Evolutionary conservation across 805 yeast genomes (phyloP), one percentile per base, ranked within the genome.

Genomic region (Myxozyma sirexii): DNA sequence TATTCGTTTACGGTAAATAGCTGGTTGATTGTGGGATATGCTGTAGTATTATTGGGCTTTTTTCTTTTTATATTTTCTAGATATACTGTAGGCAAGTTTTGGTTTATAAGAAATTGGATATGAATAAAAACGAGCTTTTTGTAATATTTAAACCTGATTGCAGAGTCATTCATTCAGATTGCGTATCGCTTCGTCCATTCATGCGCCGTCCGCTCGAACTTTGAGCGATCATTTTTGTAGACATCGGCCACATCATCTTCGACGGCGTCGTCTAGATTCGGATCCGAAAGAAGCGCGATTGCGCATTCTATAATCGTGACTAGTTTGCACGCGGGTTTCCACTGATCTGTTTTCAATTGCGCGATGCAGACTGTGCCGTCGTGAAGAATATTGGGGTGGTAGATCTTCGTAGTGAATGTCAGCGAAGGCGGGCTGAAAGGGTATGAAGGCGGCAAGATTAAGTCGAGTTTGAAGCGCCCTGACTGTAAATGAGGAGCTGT

Each of bases 281-380:
- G 96, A 74, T 89, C 96, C 26, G 93, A 87, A 69, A 89, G 82
- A 70, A 89, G 78, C 7, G 94, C 87, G 72, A 94, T 87, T 69
- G 89, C 88, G 31, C 92, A 85, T 67, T 89, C 81, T 67, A 89
- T 79, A 60, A 89, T 92, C 75, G 89, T 89, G 12, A 92, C 85
- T 68, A 90, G 84, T 53, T 94, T 89, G 72, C 88, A 81, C 39
- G 96, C 94, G 24, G 96, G 96, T 27, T 96, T 88, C 96, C 96
- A 89, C 72, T 88, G 93, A 72, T 88, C 96, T 69, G 66, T 59
- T 74, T 88, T 89, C 74, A 89, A 82, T 71, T 89, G 87, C 76
- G 90, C 94, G 67, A 89, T 80, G 82, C 96, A 89, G 71, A 89
- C 88, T 74, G 88, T 86, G 75, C 96, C 96, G 68, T 86, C 87